Base-by-base conservation (phyloP, 345 rosid species). In the Moricandia moricandioides region DNA sequence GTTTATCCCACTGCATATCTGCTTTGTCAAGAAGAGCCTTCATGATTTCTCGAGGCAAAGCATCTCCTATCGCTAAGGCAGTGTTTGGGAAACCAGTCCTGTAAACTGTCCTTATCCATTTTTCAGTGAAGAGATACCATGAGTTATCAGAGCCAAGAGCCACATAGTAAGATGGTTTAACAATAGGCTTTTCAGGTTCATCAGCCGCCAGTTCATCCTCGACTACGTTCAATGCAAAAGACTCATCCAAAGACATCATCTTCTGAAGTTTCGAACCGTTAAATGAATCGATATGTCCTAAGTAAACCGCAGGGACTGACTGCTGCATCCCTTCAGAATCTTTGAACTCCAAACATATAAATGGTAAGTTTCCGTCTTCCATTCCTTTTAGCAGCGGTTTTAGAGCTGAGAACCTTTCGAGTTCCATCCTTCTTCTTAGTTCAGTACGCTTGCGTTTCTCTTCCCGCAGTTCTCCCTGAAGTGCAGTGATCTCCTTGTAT, bases 111-210 rank as follows among this genome's bases (percentile, higher is more conserved):
- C 81, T 86, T 63, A 90, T 80, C 97, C 97, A 95, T 75, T 86
- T 89, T 73, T 90, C 99, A 11, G 97, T 92, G 62, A 95, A 91
- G 45, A 87, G 78, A 81, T 95, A 92, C 97, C 97, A 95, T 21
- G 90, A 85, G 84, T 91, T 95, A 83, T 92, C 97, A 67, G 99
- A 95, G 67, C 99, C 97, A 65, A 95, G 97, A 11, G 96, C 97
- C 37, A 86, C 87, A 64, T 90, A 61, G 69, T 85, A 90, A 60
- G 92, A 86, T 62, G 88, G 91, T 74, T 84, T 67, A 43, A 81
- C 60, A 74, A 69, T 83, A 83, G 80, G 80, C 62, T 69, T 68
- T 76, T 64, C 86, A 37, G 54, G 16, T 9, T 80, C 81, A 26
- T 61, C 78, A 63, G 58, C 74, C 14, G 18, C 77, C 18, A 49